Evolutionary conservation across 169 alveolate genomes (phyloP).

Genomic region (Plasmodium vivax): DNA sequence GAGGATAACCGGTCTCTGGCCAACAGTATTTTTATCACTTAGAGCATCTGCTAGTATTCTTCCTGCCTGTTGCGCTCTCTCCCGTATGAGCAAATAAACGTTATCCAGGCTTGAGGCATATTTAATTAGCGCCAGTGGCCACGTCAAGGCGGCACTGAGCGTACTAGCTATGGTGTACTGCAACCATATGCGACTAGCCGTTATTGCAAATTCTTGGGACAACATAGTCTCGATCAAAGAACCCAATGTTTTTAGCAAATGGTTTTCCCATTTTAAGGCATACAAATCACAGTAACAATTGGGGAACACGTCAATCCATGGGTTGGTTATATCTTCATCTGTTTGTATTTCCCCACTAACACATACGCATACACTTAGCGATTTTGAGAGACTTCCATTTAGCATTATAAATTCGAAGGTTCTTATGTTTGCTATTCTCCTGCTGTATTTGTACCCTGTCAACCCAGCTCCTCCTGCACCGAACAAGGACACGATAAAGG

Average conservation of each 20-base stretch:
- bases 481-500: constrained; percentile 83
- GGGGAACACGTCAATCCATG: constrained; percentile 85
- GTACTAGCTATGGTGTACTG: constrained; percentile 82
- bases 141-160: constrained; percentile 81
- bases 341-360: constrained; percentile 83
- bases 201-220: constrained; percentile 84
- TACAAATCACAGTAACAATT: constrained; percentile 82
- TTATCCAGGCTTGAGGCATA: constrained; percentile 91
- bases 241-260: constrained; percentile 78
- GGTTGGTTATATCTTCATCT: constrained; percentile 79
- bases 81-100: constrained; percentile 89
- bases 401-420: constrained; percentile 84
- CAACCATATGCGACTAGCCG: constrained; percentile 84
- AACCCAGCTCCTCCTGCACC: constrained; percentile 90
- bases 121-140: constrained; percentile 91
- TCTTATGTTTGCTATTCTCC: constrained; percentile 81
- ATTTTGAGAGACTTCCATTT: constrained; percentile 80
- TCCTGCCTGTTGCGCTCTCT: constrained; percentile 92
- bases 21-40: constrained; percentile 86
- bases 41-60: constrained; percentile 90
- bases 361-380: constrained; percentile 85
- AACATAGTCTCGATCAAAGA: constrained; percentile 76
- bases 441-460: constrained; percentile 85
- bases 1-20: constrained; percentile 92
- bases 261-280: constrained; percentile 83